Evolutionary conservation across 305 asterid genomes (phyloP).

Genomic region (Fraxinus platypoda): DNA sequence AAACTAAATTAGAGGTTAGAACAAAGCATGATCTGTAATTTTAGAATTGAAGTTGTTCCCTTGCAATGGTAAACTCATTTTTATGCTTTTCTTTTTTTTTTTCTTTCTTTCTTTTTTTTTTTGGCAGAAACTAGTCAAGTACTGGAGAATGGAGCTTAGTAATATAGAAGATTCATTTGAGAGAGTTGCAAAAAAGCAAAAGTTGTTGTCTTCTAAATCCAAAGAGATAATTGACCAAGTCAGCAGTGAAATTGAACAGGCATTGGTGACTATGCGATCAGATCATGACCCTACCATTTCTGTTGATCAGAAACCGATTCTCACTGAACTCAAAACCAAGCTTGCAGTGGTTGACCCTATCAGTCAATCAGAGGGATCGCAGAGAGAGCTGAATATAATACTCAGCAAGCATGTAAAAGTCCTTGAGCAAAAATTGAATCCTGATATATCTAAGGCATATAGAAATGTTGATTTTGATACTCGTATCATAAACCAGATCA

Average conservation of each 20-base stretch:
- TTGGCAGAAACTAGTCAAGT: slow-evolving; percentile 16
- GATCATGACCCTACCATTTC: slow-evolving; percentile 25
- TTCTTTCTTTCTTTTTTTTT: background rate
- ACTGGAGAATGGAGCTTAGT: slow-evolving; percentile 38
- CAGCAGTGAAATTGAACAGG: slow-evolving; percentile 42
- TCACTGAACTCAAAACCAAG: background rate
- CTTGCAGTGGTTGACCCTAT: background rate
- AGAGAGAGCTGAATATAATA: background rate
- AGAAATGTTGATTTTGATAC: background rate
- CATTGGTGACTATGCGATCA: slow-evolving; percentile 37
- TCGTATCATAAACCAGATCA: background rate
- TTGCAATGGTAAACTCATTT: background rate
- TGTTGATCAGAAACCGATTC: background rate
- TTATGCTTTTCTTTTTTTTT: background rate
- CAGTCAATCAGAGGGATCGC: background rate
- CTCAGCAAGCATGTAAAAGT: background rate
- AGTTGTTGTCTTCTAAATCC: slow-evolving; percentile 43
- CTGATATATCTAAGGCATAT: background rate
- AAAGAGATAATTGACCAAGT: slow-evolving; percentile 49
- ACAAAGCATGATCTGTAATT: background rate
- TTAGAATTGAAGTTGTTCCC: background rate
- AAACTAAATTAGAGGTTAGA: background rate
- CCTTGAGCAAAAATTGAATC: background rate
- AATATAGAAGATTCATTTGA: slow-evolving; percentile 46
- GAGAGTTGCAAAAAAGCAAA: slow-evolving; percentile 53